Conservation (phyloP, 768 basidiomycete species). For the Macrolepiota dolichaula region DNA sequence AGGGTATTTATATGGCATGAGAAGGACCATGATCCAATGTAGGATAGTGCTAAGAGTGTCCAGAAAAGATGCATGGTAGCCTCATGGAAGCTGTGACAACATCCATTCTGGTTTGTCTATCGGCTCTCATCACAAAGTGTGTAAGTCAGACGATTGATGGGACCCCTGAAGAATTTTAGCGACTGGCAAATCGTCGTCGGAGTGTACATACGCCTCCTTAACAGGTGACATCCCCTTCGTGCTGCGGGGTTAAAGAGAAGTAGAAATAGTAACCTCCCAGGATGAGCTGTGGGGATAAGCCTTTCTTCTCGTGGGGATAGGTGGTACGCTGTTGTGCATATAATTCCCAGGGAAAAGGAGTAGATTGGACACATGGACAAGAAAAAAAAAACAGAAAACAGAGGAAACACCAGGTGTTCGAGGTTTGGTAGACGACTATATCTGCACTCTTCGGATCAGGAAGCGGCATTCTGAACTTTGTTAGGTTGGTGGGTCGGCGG, state of each 20-base stretch:
- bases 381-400: too few relatives aligned
- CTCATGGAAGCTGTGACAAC: slow-evolving; percentile 5
- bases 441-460: background rate
- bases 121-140: slow-evolving; percentile 3
- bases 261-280: background rate
- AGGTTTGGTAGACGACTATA: background rate
- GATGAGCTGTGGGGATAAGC: background rate
- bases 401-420: background rate
- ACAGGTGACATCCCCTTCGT: slow-evolving; percentile 4
- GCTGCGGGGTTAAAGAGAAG: background rate
- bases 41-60: background rate
- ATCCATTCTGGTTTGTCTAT: background rate
- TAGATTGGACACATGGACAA: background rate
- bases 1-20: background rate
- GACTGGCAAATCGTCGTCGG: background rate
- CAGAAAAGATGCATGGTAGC: slow-evolving; percentile 5
- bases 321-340: background rate
- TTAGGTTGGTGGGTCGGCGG: background rate
- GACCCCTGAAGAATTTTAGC: background rate
- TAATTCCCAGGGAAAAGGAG: slow-evolving; percentile 7
- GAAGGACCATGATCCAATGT: background rate
- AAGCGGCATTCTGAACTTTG: background rate
- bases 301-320: background rate
- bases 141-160: background rate
- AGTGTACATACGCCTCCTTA: background rate